These are phyloP conservation scores for Spergularia azorica DNA, from an alignment of 179 eudicot genomes.

Conservation along the genomic window DNA sequence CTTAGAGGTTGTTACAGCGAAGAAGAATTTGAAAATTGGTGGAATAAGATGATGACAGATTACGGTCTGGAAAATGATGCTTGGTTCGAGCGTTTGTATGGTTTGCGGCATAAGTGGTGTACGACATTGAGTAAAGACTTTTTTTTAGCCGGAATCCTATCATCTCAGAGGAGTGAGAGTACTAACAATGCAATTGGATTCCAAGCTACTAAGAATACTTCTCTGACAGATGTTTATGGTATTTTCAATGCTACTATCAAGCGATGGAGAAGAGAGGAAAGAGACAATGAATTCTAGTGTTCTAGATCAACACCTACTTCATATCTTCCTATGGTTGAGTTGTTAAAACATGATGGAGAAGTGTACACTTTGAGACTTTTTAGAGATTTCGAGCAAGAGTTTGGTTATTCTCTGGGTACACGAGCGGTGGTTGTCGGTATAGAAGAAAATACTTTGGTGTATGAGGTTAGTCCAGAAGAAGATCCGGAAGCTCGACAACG, in stretches of 20 bases:
- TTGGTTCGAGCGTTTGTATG: too few species aligned
- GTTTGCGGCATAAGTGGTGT: background rate
- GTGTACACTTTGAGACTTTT: slow-evolving; percentile 10
- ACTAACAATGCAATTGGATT: slow-evolving; percentile 12
- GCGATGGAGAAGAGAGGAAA: background rate
- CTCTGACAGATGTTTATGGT: background rate
- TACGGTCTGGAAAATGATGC: too few species aligned
- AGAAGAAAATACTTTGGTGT: background rate
- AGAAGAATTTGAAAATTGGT: too few species aligned
- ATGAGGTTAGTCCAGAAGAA: background rate
- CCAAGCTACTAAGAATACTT: background rate
- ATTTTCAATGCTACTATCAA: background rate
- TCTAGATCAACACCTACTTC: background rate
- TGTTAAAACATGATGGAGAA: slow-evolving; percentile 10
- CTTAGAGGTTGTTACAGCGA: too few species aligned
- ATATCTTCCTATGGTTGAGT: background rate
- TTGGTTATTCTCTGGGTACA: background rate
- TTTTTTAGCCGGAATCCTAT: slow-evolving; percentile 7
- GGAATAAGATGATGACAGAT: too few species aligned
- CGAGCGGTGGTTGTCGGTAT: background rate
- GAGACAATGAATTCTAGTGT: background rate
- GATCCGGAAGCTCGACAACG: too few species aligned
- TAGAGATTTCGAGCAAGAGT: slow-evolving; percentile 10
- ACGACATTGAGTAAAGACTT: slow-evolving; percentile 15
- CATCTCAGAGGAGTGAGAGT: slow-evolving; percentile 15